phyloP scores from a whole-genome alignment of 176 grass and related monocot species.

The Rhynchospora tenuis region DNA sequence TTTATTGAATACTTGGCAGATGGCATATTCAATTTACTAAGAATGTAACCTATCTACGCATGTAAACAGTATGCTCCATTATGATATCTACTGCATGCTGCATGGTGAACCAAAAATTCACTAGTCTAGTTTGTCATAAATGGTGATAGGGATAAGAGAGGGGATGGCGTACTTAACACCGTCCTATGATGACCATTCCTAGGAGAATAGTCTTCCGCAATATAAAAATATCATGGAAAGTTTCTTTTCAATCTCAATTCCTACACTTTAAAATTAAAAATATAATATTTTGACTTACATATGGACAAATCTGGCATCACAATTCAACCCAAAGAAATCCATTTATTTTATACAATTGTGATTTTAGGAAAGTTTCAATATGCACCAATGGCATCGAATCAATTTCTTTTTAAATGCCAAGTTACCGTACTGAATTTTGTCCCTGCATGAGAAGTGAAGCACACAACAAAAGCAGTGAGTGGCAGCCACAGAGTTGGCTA shows the following conservation, averaged over 20 bases:
- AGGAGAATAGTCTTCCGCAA: neutral
- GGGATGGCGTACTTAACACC: neutral
- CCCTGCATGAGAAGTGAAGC: neutral
- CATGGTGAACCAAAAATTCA: neutral
- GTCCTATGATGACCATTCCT: neutral
- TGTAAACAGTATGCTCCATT: neutral
- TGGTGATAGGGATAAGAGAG: neutral
- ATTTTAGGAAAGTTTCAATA: neutral
- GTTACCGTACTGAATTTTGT: conserved; percentile 5
- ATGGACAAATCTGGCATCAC: neutral
- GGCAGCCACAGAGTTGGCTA: conserved; percentile 2
- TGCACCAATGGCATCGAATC: neutral
- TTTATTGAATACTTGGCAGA: neutral
- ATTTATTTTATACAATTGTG: neutral
- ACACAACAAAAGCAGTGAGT: neutral
- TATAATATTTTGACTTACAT: neutral
- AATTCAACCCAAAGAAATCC: neutral
- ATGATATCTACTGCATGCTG: neutral
- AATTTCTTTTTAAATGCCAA: neutral
- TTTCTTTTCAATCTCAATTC: neutral
- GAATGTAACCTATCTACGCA: neutral
- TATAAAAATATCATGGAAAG: neutral
- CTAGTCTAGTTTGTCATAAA: neutral
- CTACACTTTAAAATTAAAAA: neutral
- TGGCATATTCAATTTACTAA: neutral